Evolutionary conservation across 225 moss, liverwort and hornwort genomes (phyloP).

Genomic region (Polytrichum commune): DNA sequence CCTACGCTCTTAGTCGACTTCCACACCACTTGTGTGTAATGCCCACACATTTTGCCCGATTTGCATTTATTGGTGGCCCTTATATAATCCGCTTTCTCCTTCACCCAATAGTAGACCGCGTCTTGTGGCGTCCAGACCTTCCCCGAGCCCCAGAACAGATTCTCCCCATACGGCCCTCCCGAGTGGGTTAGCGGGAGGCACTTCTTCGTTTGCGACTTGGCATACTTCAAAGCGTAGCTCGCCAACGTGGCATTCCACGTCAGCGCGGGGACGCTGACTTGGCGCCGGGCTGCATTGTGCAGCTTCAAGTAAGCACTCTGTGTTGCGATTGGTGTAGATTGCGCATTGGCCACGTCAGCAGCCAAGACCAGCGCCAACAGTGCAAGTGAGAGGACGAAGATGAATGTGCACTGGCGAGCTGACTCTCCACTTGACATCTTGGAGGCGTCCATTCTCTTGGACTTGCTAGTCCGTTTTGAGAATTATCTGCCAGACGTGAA

Average conservation of each 20-base stretch:
- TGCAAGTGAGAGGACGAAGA: no score
- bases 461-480: no score
- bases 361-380: no score
- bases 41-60: slow-evolving; percentile 35
- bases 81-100: slow-evolving; percentile 21
- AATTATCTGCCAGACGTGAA: no score
- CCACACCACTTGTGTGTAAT: slow-evolving; percentile 77
- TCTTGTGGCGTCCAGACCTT: slow-evolving; percentile 23
- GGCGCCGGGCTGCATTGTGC: slow-evolving; percentile 38
- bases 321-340: no score
- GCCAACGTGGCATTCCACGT: slow-evolving; percentile 26
- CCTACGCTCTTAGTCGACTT: slow-evolving; percentile 31
- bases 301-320: slow-evolving; percentile 1
- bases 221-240: slow-evolving; percentile 27
- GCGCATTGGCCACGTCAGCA: no score
- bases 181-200: slow-evolving; percentile 38
- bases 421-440: no score
- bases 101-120: slow-evolving; percentile 37
- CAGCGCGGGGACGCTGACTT: slow-evolving; percentile 24
- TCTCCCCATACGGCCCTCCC: slow-evolving; percentile 36
- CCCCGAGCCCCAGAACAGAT: slow-evolving; percentile 42
- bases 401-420: no score
- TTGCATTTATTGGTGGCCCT: slow-evolving; percentile 34
- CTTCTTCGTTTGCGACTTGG: slow-evolving; percentile 10
- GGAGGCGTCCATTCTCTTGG: no score